Base-by-base conservation (phyloP, 371 early-diverging fungal genomes). In the Conidiobolus incongruus region DNA sequence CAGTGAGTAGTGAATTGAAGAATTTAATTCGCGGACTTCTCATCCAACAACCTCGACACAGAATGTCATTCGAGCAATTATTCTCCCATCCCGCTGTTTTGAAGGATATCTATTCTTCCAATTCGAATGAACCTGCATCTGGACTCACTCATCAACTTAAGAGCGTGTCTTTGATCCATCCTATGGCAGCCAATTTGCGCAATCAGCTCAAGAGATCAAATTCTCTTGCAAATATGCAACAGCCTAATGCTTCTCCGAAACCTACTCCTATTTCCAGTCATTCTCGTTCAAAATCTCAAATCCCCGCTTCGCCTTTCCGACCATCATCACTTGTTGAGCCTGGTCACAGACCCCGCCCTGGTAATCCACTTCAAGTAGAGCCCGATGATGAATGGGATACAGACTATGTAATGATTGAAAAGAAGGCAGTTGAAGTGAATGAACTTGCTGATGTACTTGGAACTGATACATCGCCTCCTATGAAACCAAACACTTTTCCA, bases 11-110 rank as follows among this genome's bases (percentile, higher is more conserved):
- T 20, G 85, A 90, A 46, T 50, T 90, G 32, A 81, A 83, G 53
- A 79, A 77, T 47, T 48, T 95, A 34, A 77, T 92, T 23, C 61
- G 81, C 31, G 61, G 72, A 34, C 58, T 95, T 12, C 58, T 95
- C 15, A 82, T 77, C 46, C 68, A 78, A 46, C 75, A 82, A 23
- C 95, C 95, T 0, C 60, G 61, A 0, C 83, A 89, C 49, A 62
- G 95, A 23, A 76, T 93, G 43, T 63, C 74, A 0, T 92, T 94
- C 59, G 85, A 87, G 41, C 85, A 84, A 39, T 90, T 94, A 49
- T 92, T 94, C 49, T 62, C 61, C 45, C 87, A 91, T 50, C 77
- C 82, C 2, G 73, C 72, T 12, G 58, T 83, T 35, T 4, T 4
- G 5, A 35, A 35, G 8, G 4, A 10, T 35, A 5, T 35, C 15